These are phyloP conservation scores for Starmera stellimalicola DNA, from an alignment of 1,139 yeast species.

Conservation along the genomic window DNA sequence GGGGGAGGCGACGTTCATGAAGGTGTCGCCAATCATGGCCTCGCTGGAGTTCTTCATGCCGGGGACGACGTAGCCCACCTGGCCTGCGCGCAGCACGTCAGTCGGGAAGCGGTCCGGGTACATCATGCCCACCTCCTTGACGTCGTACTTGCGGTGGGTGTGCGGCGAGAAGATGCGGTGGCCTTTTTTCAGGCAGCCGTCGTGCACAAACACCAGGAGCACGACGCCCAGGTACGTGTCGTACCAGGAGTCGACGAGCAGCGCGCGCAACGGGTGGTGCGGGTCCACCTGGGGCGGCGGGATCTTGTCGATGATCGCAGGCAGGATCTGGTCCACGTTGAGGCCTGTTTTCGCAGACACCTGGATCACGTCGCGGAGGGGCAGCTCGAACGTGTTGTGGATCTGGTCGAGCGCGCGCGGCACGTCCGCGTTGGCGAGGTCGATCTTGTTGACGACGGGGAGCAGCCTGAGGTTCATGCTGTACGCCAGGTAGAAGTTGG, in stretches of 20 bases:
- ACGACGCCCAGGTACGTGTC: conserved; percentile 93
- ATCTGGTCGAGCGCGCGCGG: conserved; percentile 76
- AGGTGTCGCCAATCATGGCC: conserved; percentile 89
- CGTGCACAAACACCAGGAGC: conserved; percentile 73
- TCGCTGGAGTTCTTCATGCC: conserved; percentile 87
- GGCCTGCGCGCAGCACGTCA: conserved; percentile 68
- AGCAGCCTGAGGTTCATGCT: conserved; percentile 73
- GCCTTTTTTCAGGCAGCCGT: conserved; percentile 69
- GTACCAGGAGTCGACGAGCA: conserved; percentile 94
- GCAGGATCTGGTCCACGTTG: conserved; percentile 67
- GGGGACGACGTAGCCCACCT: conserved; percentile 86
- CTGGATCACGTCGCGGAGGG: conserved; percentile 64
- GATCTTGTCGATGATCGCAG: conserved; percentile 67
- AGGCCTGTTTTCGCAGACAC: conserved; percentile 91
- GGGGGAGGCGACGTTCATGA: conserved; percentile 56
- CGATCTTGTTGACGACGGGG: conserved; percentile 90
- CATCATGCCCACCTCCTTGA: conserved; percentile 92
- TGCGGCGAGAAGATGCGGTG: conserved; percentile 72
- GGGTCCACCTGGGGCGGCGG: conserved; percentile 61
- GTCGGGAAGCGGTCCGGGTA: conserved; percentile 75
- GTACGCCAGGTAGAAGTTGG: conserved; percentile 85
- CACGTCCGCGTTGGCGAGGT: conserved; percentile 81
- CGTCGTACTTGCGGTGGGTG: conserved; percentile 67
- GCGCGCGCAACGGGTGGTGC: conserved; percentile 55
- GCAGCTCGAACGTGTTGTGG: conserved; percentile 72